Conservation (phyloP, 148 eudicot genomes). For the Fagopyrum esculentum region DNA sequence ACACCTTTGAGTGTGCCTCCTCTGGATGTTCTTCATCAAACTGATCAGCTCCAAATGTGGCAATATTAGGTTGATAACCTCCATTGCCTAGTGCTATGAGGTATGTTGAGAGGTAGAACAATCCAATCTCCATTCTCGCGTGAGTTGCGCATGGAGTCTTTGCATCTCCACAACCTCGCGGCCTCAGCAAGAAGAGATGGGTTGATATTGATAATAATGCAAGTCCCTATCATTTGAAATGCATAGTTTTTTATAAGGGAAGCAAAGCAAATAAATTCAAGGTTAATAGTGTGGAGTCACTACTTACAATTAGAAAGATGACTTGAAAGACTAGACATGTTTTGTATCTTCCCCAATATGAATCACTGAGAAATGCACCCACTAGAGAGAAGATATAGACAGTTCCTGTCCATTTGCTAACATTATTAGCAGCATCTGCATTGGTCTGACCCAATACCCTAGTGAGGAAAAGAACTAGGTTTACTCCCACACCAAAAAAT, state of each 20-base stretch:
- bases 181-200: slow-evolving; percentile 57
- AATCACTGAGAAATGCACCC: slow-evolving; percentile 87
- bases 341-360: slow-evolving; percentile 90
- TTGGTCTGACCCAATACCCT: slow-evolving; percentile 73
- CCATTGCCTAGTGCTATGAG: slow-evolving; percentile 82
- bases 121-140: slow-evolving; percentile 51
- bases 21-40: slow-evolving; percentile 61
- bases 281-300: no score
- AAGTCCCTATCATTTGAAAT: slow-evolving; percentile 45
- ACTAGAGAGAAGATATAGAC: slow-evolving; percentile 88
- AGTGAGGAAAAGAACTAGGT: slow-evolving; percentile 79
- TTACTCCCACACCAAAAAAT: slow-evolving; percentile 90
- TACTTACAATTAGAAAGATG: slow-evolving; percentile 64
- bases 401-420: slow-evolving; percentile 96
- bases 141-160: slow-evolving; percentile 41
- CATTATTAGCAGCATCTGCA: slow-evolving; percentile 83
- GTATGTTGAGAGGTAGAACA: slow-evolving; percentile 73
- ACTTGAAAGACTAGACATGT: slow-evolving; percentile 79
- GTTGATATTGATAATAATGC: slow-evolving; percentile 47
- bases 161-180: slow-evolving; percentile 63
- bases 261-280: no score
- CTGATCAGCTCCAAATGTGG: slow-evolving; percentile 90
- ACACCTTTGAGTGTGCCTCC: slow-evolving; percentile 65
- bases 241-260: not conserved
- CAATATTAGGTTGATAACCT: slow-evolving; percentile 92